Base-by-base conservation (phyloP, 2,329 filamentous ascomycete genomes). In the Xylariaceae sp. region DNA sequence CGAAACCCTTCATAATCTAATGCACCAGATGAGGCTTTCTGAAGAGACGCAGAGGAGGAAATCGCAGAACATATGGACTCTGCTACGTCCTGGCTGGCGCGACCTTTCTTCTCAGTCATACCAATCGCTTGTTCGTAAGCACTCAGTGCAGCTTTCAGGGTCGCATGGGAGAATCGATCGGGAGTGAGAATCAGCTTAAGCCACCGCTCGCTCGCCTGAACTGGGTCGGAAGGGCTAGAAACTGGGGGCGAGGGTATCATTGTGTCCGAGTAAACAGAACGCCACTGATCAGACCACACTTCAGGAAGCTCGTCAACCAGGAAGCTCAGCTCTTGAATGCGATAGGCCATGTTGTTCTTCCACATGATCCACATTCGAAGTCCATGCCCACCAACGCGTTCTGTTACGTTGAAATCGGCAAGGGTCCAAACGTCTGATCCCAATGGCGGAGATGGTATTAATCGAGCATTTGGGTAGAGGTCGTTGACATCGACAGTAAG, bases 121-220 rank as follows among this genome's bases (percentile, higher is more conserved):
- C 73, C 71, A 52, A 78, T 69, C 12, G 77, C 87, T 57, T 85
- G 82, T 65, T 89, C 85, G 62, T 95, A 96, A 49, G 95, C 87
- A 22, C 81, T 76, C 32, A 97, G 73, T 1, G 91, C 89, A 14
- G 90, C 89, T 66, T 96, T 89, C 12, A 99, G 75, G 0, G 89
- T 91, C 7, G 88, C 77, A 32, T 77, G 78, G 0, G 88, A 87
- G 64, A 95, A 97, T 47, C 87, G 83, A 14, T 89, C 90, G 1
- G 94, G 92, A 51, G 82, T 84, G 60, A 97, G 80, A 50, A 99
- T 82, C 57, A 87, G 87, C 27, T 87, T 77, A 9, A 96, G 73
- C 94, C 94, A 99, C 65, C 87, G 87, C 60, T 96, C 89, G 0
- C 85, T 86, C 6, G 83, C 75, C 67, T 91, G 86, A 30, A 82